These are phyloP conservation scores for Stentor coeruleus DNA, from an alignment of 73 alveolate genomes.

Conservation along the genomic window DNA sequence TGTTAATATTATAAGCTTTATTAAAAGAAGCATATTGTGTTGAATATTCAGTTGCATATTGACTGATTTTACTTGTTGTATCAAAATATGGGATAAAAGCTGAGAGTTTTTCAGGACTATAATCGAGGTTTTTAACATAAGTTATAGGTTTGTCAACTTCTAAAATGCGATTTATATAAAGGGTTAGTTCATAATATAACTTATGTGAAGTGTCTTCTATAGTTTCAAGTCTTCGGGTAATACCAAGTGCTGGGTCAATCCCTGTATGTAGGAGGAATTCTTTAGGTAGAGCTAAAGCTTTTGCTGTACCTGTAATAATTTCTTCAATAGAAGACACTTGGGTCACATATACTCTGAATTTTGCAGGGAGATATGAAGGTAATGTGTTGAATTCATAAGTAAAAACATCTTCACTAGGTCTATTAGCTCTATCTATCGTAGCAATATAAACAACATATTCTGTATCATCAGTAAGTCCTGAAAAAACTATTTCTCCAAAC, in stretches of 20 bases:
- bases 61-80: neutral
- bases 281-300: conserved; percentile 21
- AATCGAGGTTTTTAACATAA: conserved; percentile 17
- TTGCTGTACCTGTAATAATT: neutral
- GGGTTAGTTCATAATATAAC: conserved; percentile 1
- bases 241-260: conserved; percentile 18
- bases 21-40: neutral
- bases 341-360: conserved; percentile 21
- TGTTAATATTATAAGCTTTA: neutral
- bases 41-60: conserved; percentile 13
- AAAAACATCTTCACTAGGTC: neutral
- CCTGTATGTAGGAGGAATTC: neutral
- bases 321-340: neutral
- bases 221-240: conserved; percentile 15
- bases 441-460: neutral
- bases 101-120: neutral
- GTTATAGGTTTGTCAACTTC: neutral
- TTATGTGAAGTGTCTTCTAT: neutral
- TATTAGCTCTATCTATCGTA: neutral
- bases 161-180: neutral
- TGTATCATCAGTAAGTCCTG: conserved; percentile 19
- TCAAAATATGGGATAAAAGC: neutral
- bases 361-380: conserved; percentile 13
- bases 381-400: conserved; percentile 15
- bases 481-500: neutral